Evolutionary conservation across 345 rosid genomes (phyloP).

Genomic region (Psidium friedrichsthalianum): DNA sequence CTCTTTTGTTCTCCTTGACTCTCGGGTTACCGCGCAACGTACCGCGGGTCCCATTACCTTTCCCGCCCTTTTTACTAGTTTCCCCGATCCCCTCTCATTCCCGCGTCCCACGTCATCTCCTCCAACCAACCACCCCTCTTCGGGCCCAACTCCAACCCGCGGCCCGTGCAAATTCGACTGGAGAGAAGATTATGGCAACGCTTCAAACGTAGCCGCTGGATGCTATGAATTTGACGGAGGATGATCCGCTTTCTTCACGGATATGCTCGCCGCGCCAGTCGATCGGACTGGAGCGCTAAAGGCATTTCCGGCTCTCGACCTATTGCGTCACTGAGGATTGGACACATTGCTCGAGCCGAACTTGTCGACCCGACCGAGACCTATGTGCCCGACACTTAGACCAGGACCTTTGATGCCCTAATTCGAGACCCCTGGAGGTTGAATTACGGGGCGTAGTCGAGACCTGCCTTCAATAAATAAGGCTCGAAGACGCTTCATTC

Average conservation of each 20-base stretch:
- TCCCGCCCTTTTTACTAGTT: background rate
- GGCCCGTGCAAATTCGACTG: background rate
- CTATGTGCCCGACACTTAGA: background rate
- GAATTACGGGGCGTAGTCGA: background rate
- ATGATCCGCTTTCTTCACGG: background rate
- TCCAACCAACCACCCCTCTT: too few relatives aligned
- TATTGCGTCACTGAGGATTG: background rate
- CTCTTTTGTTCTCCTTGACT: conserved; percentile 9
- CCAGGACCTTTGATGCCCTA: background rate
- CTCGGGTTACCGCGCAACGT: conserved; percentile 55
- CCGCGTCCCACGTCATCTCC: background rate
- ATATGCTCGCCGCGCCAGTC: background rate
- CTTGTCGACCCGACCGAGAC: background rate
- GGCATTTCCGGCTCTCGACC: background rate
- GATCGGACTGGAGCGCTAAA: background rate
- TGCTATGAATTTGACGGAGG: background rate
- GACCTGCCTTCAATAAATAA: background rate
- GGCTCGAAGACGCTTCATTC: background rate
- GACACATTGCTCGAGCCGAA: background rate
- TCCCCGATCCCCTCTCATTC: background rate
- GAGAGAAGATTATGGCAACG: background rate
- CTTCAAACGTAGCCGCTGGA: background rate
- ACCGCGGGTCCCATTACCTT: background rate
- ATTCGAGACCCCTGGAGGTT: background rate
- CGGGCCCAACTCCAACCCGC: background rate